A percentile compares a stretch with the other conserved stretches of the same genome.
Evolutionary conservation across 2,329 filamentous ascomycete species (phyloP).

Genomic region (Fusarium virguliforme): DNA sequence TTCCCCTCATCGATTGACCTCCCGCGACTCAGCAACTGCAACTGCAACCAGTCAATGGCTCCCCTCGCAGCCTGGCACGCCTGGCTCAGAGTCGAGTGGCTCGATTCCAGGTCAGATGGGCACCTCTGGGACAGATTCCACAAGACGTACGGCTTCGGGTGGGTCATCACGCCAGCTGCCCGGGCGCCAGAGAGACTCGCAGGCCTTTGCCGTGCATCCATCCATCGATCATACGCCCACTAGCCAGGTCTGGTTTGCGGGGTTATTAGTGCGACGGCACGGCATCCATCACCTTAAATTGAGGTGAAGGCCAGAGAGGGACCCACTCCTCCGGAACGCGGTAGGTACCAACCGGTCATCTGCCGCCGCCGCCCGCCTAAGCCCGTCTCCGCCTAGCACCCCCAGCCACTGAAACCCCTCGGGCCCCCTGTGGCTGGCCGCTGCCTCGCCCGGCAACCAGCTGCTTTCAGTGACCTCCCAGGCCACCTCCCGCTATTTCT

Average conservation of each 20-base stretch:
- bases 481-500: constrained; percentile 23
- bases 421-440: constrained; percentile 21
- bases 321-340: constrained; percentile 12
- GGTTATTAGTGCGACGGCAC: constrained; percentile 37
- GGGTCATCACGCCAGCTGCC: constrained; percentile 9
- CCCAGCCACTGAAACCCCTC: constrained; percentile 13
- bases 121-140: constrained; percentile 15
- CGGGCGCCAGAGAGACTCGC: constrained; percentile 7
- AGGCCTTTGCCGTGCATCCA: constrained; percentile 14
- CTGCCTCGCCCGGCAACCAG: constrained; percentile 21
- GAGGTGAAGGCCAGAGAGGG: constrained; percentile 18
- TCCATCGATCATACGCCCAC: constrained; percentile 10
- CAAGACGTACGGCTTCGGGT: constrained; percentile 12
- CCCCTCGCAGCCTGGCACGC: constrained; percentile 24
- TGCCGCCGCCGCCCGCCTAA: constrained; percentile 12
- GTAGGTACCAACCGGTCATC: constrained; percentile 9
- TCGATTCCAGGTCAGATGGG: constrained; percentile 42
- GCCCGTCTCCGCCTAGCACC: constrained; percentile 31
- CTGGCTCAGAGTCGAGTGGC: constrained; percentile 38
- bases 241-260: constrained; percentile 26
- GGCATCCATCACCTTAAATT: constrained; percentile 18
- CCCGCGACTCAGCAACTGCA: constrained; percentile 36
- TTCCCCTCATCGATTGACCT: constrained; percentile 45
- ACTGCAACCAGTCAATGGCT: constrained; percentile 34
- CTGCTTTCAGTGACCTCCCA: constrained; percentile 38